Evolutionary conservation across 805 yeast genomes (phyloP), one percentile per base, ranked within the genome.

Genomic region (Komagataella mondaviorum): DNA sequence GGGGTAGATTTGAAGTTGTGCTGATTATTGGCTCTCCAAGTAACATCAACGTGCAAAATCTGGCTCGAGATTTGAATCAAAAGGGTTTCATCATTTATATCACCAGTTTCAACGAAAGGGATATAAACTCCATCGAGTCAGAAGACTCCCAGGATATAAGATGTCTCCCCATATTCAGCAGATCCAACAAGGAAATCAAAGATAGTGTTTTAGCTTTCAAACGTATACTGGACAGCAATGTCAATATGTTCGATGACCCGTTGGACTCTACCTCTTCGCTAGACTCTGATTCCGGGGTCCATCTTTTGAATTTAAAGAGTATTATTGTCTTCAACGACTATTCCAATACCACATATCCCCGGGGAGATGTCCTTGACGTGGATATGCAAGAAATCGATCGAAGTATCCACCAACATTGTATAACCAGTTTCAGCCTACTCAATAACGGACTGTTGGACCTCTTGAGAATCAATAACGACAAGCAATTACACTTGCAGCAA

Each of bases 31-130:
- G 95, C 1, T 81, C 88, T 1, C 89, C 90, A 2, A 71, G 78
- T 2, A 91, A 85, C 55, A 88, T 88, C 1, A 67, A 86, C 52
- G 80, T 88, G 1, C 72, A 86, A 52, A 71, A 81, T 50, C 67
- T 88, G 30, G 86, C 89, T 1, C 72, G 77, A 52, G 96, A 88
- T 61, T 72, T 88, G 55, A 89, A 86, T 55, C 75, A 75, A 47
- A 70, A 95, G 51, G 95, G 96, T 1, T 87, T 85, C 61, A 83
- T 88, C 36, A 89, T 88, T 3, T 88, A 83, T 61, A 72, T 88
- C 55, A 81, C 95, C 0, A 77, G 81, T n/a, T 63, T 77, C n/a
- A 78, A 75, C 53, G 87, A 81, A 24, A 73, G 71, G 55, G 88
- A 83, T 54, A 62, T 71, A 47, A 69, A 66, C 56, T 73, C 74